phyloP scores from a whole-genome alignment of 345 rosid species.

The Syzygium jambos region DNA sequence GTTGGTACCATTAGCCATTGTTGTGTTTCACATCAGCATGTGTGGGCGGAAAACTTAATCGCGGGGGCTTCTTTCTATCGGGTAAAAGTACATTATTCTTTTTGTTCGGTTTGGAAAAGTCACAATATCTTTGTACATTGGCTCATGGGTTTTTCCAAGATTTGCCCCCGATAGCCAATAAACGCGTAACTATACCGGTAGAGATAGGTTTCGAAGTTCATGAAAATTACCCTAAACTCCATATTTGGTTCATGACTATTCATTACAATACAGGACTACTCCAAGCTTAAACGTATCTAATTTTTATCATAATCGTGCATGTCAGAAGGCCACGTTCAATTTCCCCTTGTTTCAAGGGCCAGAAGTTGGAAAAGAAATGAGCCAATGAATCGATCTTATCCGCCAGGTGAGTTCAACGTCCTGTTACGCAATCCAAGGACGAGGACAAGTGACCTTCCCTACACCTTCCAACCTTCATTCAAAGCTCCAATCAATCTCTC shows the following conservation, averaged over 20 bases:
- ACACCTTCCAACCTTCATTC: not conserved
- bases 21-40: not conserved
- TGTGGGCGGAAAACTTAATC: not conserved
- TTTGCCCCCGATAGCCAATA: not conserved
- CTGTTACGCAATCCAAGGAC: not conserved
- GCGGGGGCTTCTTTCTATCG: not conserved
- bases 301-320: not conserved
- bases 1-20: not conserved
- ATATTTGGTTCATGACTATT: not conserved
- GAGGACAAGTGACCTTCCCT: not conserved
- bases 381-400: not conserved
- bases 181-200: not conserved
- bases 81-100: no score
- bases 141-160: accelerated
- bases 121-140: not conserved
- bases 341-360: not conserved
- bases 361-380: not conserved
- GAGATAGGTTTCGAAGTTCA: not conserved
- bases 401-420: not conserved
- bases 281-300: accelerated
- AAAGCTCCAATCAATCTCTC: not conserved
- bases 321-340: not conserved
- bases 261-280: not conserved
- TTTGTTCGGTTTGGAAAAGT: not conserved
- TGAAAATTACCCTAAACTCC: not conserved